Conservation (phyloP, 176 grass and related monocot genomes). For the Lolium multiflorum region DNA sequence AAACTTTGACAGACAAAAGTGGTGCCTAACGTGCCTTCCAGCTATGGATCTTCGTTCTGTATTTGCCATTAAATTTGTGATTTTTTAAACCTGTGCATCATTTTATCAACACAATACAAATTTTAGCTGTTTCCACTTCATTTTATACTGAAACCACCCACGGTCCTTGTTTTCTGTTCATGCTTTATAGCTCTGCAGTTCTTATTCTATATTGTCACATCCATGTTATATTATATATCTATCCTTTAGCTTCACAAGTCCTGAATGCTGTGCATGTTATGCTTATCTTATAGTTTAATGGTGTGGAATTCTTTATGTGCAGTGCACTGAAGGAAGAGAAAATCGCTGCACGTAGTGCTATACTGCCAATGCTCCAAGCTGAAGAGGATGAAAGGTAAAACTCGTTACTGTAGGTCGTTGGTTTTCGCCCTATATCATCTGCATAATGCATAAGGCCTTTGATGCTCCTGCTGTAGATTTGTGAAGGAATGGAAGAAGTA, state of each 20-base stretch:
- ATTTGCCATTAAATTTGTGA: not conserved
- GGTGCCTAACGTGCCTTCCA: not conserved
- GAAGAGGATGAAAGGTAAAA: constrained; percentile 97
- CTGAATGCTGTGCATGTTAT: constrained; percentile 6
- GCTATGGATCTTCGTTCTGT: not conserved
- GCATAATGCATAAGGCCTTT: not conserved
- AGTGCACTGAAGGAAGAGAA: constrained; percentile 97
- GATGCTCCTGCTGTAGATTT: constrained; percentile 54
- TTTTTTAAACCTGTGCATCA: not conserved
- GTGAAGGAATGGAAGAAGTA: constrained; percentile 98
- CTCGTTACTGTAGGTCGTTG: not conserved
- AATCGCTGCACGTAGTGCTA: constrained; percentile 87
- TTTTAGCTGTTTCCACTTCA: not conserved
- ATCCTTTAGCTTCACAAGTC: constrained; percentile 9
- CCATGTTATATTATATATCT: constrained; percentile 20
- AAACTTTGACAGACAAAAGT: not conserved
- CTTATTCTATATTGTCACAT: constrained; percentile 7
- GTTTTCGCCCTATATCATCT: not conserved
- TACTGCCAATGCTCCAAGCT: constrained; percentile 95
- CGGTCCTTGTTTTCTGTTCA: not conserved
- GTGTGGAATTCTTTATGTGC: constrained; percentile 14
- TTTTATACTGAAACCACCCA: not conserved
- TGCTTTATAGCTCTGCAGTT: not conserved
- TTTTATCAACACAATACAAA: not conserved
- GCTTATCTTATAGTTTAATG: constrained; percentile 23